These are phyloP conservation scores for Cercospora sp. DNA, from an alignment of 2,329 filamentous ascomycete species.

Conservation along the genomic window DNA sequence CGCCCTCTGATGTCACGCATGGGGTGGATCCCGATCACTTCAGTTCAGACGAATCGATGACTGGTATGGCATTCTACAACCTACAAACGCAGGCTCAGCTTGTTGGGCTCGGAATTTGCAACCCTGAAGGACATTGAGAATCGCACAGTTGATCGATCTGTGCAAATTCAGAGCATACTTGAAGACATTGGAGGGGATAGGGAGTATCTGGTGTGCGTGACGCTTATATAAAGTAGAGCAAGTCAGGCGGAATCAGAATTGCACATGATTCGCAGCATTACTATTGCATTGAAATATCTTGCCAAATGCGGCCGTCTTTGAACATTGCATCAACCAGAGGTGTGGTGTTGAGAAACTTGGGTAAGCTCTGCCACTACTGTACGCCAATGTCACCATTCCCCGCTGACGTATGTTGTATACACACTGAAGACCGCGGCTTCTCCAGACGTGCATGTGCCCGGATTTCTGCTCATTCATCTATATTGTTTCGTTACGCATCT, in stretches of 20 bases:
- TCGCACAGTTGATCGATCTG: neutral
- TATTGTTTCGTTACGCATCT: neutral
- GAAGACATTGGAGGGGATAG: neutral
- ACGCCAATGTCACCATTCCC: slow-evolving; percentile 12
- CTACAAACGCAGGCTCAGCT: neutral
- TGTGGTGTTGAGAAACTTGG: slow-evolving; percentile 4
- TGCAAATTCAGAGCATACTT: neutral
- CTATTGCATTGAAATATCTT: neutral
- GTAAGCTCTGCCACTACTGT: slow-evolving; percentile 11
- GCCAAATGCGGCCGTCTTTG: neutral
- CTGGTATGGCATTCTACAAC: neutral
- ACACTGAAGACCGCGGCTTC: neutral
- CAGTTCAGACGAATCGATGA: neutral
- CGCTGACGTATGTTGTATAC: slow-evolving; percentile 11
- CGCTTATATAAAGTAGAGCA: neutral
- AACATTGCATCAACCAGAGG: neutral
- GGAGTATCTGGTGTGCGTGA: neutral
- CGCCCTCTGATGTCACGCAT: neutral
- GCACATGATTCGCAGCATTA: neutral
- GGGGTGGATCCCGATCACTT: neutral
- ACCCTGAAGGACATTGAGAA: neutral
- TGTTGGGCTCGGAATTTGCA: neutral
- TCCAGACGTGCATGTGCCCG: neutral
- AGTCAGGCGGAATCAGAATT: neutral
- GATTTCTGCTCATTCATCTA: neutral